These are phyloP conservation scores for Microstegium vimineum DNA, from an alignment of 176 grass and related monocot species.

Conservation along the genomic window DNA sequence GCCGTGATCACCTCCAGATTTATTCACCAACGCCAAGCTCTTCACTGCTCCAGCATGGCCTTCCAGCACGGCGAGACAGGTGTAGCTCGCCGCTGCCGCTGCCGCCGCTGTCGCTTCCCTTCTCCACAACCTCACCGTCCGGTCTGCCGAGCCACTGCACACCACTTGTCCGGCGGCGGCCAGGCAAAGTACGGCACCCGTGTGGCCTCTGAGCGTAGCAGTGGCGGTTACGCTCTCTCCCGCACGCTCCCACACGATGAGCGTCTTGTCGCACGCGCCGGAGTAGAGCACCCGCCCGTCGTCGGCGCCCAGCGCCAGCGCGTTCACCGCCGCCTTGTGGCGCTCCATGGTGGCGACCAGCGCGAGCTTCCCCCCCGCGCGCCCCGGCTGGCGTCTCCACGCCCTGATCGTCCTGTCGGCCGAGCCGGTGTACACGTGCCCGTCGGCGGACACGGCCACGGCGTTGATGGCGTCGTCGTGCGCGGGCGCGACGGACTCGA, in stretches of 20 bases:
- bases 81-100: conserved; percentile 25
- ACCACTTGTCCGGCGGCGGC: conserved; percentile 37
- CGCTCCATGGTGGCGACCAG: conserved; percentile 37
- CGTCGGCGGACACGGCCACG: conserved; percentile 45
- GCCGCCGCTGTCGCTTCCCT: not conserved
- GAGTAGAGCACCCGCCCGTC: conserved; percentile 66
- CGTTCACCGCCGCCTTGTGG: conserved; percentile 58
- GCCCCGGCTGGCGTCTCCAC: conserved; percentile 29
- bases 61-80: conserved; percentile 55
- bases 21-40: conserved; percentile 29
- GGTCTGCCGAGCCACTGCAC: conserved; percentile 73
- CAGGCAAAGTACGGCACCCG: conserved; percentile 52
- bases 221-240: conserved; percentile 23
- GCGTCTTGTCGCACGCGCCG: conserved; percentile 47
- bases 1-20: not conserved
- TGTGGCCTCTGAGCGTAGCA: conserved; percentile 42
- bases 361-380: conserved; percentile 15
- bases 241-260: conserved; percentile 59
- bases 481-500: conserved; percentile 46
- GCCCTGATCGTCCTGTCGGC: conserved; percentile 53
- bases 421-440: conserved; percentile 58
- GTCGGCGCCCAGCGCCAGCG: conserved; percentile 47
- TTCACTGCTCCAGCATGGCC: conserved; percentile 72
- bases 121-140: conserved; percentile 67
- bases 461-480: conserved; percentile 84